A percentile compares a stretch with the other conserved stretches of the same genome.
phyloP scores from a whole-genome alignment of 2,329 filamentous ascomycete genomes.

The Fusarium subtropicale region DNA sequence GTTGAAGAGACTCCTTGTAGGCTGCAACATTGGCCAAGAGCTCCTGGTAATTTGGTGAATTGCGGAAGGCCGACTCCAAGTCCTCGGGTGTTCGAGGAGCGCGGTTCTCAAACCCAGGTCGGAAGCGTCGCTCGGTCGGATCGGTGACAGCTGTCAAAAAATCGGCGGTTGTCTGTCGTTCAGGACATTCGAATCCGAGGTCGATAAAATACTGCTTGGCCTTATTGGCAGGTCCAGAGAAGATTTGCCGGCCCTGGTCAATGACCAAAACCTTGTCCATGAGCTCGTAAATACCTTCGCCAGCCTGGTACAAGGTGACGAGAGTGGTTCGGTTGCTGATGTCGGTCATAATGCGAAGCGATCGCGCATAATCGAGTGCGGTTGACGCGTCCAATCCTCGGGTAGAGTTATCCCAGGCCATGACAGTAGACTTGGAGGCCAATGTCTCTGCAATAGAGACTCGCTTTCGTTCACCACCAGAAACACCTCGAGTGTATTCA shows the following conservation, averaged over 20 bases:
- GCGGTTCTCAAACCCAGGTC: slow-evolving; percentile 70
- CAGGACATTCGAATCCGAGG: slow-evolving; percentile 76
- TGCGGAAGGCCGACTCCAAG: slow-evolving; percentile 72
- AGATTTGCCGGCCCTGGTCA: slow-evolving; percentile 75
- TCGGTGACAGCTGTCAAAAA: slow-evolving; percentile 59
- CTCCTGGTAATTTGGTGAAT: slow-evolving; percentile 69
- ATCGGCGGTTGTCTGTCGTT: slow-evolving; percentile 70
- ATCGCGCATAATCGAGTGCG: slow-evolving; percentile 80
- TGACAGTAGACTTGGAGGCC: slow-evolving; percentile 77
- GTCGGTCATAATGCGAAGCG: slow-evolving; percentile 78
- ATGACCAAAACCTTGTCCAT: slow-evolving; percentile 88
- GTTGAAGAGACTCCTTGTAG: slow-evolving; percentile 57
- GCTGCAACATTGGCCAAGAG: slow-evolving; percentile 69
- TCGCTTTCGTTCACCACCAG: slow-evolving; percentile 83
- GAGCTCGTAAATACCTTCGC: slow-evolving; percentile 58
- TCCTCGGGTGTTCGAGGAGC: slow-evolving; percentile 77
- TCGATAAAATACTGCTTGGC: slow-evolving; percentile 75
- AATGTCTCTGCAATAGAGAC: slow-evolving; percentile 83
- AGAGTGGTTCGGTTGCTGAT: slow-evolving; percentile 71
- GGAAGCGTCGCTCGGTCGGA: slow-evolving; percentile 74
- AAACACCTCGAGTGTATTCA: slow-evolving; percentile 76
- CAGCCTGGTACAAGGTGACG: slow-evolving; percentile 58
- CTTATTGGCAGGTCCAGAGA: slow-evolving; percentile 70
- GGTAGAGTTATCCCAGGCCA: slow-evolving; percentile 85
- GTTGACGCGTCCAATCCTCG: slow-evolving; percentile 84